Evolutionary conservation across 768 basidiomycete genomes (phyloP).

Genomic region (Flagelloscypha sp.): DNA sequence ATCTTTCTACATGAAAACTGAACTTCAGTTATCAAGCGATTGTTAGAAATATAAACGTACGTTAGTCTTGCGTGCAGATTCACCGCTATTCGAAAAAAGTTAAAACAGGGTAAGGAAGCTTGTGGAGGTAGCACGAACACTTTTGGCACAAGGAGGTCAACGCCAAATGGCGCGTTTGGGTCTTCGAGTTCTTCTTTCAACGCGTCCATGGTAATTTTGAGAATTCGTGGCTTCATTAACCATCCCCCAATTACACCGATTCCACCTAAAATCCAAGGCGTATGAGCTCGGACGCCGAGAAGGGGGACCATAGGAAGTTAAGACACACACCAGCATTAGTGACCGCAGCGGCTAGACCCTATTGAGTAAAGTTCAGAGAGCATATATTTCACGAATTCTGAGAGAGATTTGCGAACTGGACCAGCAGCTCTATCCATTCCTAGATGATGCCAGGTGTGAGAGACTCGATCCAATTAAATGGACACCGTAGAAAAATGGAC

Average conservation of each 20-base stretch:
- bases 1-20: constrained; percentile 39
- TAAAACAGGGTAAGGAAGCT: too few relatives aligned
- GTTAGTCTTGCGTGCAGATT: constrained; percentile 79
- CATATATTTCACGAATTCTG: too few relatives aligned
- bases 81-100: too few relatives aligned
- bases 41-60: constrained; percentile 16
- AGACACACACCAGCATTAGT: constrained; percentile 81
- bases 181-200: constrained; percentile 69
- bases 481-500: too few relatives aligned
- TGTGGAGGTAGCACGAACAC: too few relatives aligned
- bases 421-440: constrained; percentile 87
- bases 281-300: too few relatives aligned
- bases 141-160: constrained; percentile 79
- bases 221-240: constrained; percentile 62
- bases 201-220: constrained; percentile 59
- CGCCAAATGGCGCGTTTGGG: constrained; percentile 69
- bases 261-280: too few relatives aligned
- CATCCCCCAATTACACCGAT: constrained; percentile 86
- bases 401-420: too few relatives aligned
- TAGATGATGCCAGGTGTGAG: too few relatives aligned
- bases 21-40: not conserved
- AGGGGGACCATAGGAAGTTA: too few relatives aligned
- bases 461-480: too few relatives aligned
- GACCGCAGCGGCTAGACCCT: constrained; percentile 77
- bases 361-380: too few relatives aligned